Conservation (phyloP, 768 basidiomycete genomes). For the Lactarius hatsudake region DNA sequence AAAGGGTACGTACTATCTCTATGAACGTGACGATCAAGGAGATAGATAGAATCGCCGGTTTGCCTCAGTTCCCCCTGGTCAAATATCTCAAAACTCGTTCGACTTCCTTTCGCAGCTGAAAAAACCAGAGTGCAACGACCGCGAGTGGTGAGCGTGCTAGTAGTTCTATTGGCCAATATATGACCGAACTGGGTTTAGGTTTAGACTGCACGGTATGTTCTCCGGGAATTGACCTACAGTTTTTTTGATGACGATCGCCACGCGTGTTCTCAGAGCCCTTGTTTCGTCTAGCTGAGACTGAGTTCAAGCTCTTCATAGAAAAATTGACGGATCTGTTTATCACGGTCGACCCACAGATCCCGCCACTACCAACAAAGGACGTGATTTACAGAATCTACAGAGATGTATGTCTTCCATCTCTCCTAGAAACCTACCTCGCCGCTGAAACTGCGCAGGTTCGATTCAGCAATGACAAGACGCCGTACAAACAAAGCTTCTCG, state of each 20-base stretch:
- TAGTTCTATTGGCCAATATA: too few relatives aligned
- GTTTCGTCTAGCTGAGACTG: slow-evolving; percentile 78
- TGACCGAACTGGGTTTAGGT: slow-evolving; percentile 47
- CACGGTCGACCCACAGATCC: slow-evolving; percentile 79
- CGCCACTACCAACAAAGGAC: slow-evolving; percentile 87
- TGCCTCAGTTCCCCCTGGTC: slow-evolving; percentile 70
- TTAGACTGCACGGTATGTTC: slow-evolving; percentile 67
- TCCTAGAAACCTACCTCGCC: not conserved
- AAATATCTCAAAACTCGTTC: slow-evolving; percentile 82
- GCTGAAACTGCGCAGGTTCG: slow-evolving; percentile 52
- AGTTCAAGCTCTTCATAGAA: slow-evolving; percentile 86
- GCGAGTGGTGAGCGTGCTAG: slow-evolving; percentile 59
- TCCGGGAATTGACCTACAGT: not conserved
- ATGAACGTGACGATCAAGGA: not conserved
- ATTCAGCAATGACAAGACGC: slow-evolving; percentile 94
- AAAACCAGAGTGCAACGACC: slow-evolving; percentile 78
- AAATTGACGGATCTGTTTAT: slow-evolving; percentile 62
- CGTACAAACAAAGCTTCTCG: slow-evolving; percentile 82
- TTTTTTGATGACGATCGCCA: not conserved
- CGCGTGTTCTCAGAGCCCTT: slow-evolving; percentile 54
- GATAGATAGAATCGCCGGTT: not conserved
- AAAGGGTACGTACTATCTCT: slow-evolving; percentile 48
- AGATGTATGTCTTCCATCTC: slow-evolving; percentile 52
- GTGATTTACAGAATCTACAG: slow-evolving; percentile 91
- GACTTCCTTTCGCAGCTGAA: slow-evolving; percentile 69